Evolutionary conservation across 345 rosid genomes (phyloP), one percentile per base, ranked within the genome.

Genomic region (Acer negundo): DNA sequence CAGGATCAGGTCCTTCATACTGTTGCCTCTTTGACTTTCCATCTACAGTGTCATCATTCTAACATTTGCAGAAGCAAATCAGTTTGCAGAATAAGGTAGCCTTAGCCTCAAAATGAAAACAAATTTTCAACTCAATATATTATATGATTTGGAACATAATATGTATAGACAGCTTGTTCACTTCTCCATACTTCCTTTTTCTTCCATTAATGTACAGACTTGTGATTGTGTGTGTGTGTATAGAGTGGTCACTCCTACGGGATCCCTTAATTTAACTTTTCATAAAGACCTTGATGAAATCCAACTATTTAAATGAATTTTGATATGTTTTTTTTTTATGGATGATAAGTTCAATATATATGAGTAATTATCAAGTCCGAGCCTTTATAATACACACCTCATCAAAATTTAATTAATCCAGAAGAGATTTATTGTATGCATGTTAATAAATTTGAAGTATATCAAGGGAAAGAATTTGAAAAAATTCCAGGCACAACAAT

Each of bases 1-100:
- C 98, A 55, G 88, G 89, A 85, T 97, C 99, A 79, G 99, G 99
- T 63, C 98, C 99, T 84, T 97, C 99, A 72, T 97, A 97, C 79
- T 91, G 89, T 72, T 81, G 86, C 85, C 81, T 90, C 87, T 88
- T 96, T 10, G 92, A 78, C 86, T 94, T 96, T 63, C 97, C 99
- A 53, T 96, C 99, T 81, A 94, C 98, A 82, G 84, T 86, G 78
- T 93, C 98, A n/a, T 93, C 93, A 86, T 89, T 97, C 99, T 94
- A 74, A 77, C 58, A 77, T 80, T 80, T 73, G 72, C 81, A 84
- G 55, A 65, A 64, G 42, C 24, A 77, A 72, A 80, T 74, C 28
- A 61, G 67, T 49, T 49, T 69, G 20, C 75, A 69, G 59, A 79
- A 63, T 56, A 56, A 10, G 20, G 69, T 17, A 73, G 26, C 7